These are phyloP conservation scores for Ophiorrhiza pumila DNA, from an alignment of 257 asterid genomes.

Conservation along the genomic window DNA sequence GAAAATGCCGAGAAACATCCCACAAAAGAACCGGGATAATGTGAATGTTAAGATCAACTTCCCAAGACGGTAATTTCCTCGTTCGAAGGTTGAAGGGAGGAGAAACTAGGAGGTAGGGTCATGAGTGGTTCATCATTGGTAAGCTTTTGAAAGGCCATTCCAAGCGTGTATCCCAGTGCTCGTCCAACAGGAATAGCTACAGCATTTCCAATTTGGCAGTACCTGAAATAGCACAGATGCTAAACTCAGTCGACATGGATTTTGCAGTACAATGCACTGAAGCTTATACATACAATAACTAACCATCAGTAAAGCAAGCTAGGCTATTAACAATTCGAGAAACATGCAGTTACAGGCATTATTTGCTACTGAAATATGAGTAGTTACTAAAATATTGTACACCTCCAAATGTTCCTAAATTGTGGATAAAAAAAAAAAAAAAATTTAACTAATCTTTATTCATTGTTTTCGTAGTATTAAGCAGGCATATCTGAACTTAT, in stretches of 20 bases:
- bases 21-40: too few relatives aligned
- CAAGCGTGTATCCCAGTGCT: slow-evolving; percentile 73
- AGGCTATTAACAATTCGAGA: too few relatives aligned
- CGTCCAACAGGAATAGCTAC: slow-evolving; percentile 75
- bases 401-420: too few relatives aligned
- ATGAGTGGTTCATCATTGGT: slow-evolving; percentile 55
- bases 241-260: neutral
- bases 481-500: too few relatives aligned
- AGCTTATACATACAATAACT: neutral
- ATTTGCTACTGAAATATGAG: too few relatives aligned
- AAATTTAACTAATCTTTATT: too few relatives aligned
- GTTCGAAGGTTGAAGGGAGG: slow-evolving; percentile 28
- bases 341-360: neutral
- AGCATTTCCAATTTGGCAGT: slow-evolving; percentile 79
- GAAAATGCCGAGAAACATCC: neutral
- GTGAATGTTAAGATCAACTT: slow-evolving; percentile 5
- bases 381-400: too few relatives aligned
- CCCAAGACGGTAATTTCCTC: slow-evolving; percentile 30
- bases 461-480: neutral
- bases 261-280: neutral
- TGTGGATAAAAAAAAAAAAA: too few relatives aligned
- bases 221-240: slow-evolving; percentile 23
- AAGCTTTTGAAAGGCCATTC: slow-evolving; percentile 57
- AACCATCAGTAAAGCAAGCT: neutral
- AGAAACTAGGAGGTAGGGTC: slow-evolving; percentile 56